A percentile compares a stretch with the other conserved stretches of the same genome.
Conservation (phyloP, 441 rosid species). For the Bocquillonia castaneifolia region DNA sequence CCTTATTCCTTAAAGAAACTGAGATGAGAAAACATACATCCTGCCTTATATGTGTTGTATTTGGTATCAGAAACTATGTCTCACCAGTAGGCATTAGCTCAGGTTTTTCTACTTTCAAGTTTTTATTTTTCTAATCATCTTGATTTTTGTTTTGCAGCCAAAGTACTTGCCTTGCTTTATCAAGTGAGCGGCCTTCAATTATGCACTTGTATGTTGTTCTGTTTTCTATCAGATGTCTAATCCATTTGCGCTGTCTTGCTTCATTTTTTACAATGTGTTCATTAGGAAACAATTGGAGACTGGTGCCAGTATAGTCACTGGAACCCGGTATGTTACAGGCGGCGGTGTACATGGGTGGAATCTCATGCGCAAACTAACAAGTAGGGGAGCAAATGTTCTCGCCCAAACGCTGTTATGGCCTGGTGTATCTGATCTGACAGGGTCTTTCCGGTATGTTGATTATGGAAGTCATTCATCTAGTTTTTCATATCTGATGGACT, state of each 20-base stretch:
- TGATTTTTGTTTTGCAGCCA: conserved; percentile 60
- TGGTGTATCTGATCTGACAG: conserved; percentile 94
- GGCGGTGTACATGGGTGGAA: conserved; percentile 99
- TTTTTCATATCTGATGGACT: conserved; percentile 3
- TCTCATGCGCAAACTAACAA: conserved; percentile 93
- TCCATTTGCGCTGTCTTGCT: conserved; percentile 17
- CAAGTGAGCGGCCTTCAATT: conserved; percentile 48
- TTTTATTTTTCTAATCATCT: conserved; percentile 9
- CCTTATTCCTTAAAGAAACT: not conserved
- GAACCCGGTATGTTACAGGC: conserved; percentile 81
- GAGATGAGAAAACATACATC: not conserved
- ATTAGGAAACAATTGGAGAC: conserved; percentile 85
- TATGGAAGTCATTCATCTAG: not conserved
- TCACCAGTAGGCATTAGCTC: not conserved
- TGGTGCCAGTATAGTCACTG: conserved; percentile 87
- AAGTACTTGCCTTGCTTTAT: conserved; percentile 89
- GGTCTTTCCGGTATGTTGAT: conserved; percentile 73
- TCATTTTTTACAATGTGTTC: conserved; percentile 12
- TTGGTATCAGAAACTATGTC: not conserved
- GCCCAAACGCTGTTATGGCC: conserved; percentile 97
- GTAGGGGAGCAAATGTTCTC: conserved; percentile 97
- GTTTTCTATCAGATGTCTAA: conserved; percentile 1
- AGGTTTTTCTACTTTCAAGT: not conserved
- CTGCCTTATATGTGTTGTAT: not conserved
- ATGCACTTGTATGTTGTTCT: not conserved